These are phyloP conservation scores for Jacaranda mimosifolia DNA, from an alignment of 257 asterid genomes.

Conservation along the genomic window DNA sequence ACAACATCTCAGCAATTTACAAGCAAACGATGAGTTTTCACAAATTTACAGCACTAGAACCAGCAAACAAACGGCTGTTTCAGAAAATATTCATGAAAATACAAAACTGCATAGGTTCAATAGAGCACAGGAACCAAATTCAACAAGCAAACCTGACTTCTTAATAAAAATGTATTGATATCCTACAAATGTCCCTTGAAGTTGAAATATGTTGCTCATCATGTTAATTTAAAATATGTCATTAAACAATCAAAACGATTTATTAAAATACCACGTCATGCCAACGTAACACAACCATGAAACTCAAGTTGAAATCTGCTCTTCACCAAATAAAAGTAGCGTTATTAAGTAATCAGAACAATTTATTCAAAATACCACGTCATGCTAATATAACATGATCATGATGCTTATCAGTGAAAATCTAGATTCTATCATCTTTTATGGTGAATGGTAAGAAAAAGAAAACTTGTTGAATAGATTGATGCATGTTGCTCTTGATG, in stretches of 20 bases:
- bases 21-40: slow-evolving; percentile 15
- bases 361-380: slow-evolving; percentile 1
- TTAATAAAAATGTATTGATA: not conserved
- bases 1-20: not conserved
- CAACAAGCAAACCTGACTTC: not conserved
- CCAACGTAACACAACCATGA: not conserved
- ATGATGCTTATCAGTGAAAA: not conserved
- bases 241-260: too few relatives aligned
- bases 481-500: not conserved
- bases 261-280: not conserved
- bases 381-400: not conserved
- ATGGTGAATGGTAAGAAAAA: not conserved
- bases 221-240: not conserved
- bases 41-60: slow-evolving; percentile 7
- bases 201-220: not conserved
- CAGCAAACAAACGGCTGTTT: slow-evolving; percentile 4
- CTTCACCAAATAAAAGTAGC: not conserved
- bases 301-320: not conserved
- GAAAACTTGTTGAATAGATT: not conserved
- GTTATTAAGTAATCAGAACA: slow-evolving; percentile 13
- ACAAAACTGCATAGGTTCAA: not conserved
- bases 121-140: slow-evolving; percentile 2
- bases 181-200: not conserved
- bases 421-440: not conserved
- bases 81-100: not conserved